These are phyloP conservation scores for Nemophila menziesii DNA, from an alignment of 257 asterid species.

Conservation along the genomic window DNA sequence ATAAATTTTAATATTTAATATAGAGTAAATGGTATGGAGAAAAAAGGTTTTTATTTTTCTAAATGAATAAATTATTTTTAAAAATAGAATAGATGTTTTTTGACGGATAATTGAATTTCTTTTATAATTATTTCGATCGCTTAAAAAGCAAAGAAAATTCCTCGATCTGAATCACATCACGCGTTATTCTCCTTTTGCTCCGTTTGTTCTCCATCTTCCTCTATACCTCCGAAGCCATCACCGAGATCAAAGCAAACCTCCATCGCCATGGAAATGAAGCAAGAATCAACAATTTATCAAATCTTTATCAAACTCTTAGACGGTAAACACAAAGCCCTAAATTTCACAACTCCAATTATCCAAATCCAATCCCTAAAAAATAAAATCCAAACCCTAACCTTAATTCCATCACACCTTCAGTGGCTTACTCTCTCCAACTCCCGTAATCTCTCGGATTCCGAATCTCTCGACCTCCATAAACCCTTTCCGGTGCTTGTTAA, in stretches of 20 bases:
- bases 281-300: slow-evolving; percentile 19
- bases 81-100: too few relatives aligned
- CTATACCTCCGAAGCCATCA: not conserved
- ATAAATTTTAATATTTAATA: too few relatives aligned
- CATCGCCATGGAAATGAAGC: slow-evolving; percentile 7
- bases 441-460: slow-evolving; percentile 24
- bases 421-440: slow-evolving; percentile 32
- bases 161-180: too few relatives aligned
- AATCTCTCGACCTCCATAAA: slow-evolving; percentile 17
- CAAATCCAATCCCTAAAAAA: slow-evolving; percentile 34
- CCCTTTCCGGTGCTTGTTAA: slow-evolving; percentile 37
- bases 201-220: not conserved
- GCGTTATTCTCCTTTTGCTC: too few relatives aligned
- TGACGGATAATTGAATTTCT: too few relatives aligned
- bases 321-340: slow-evolving; percentile 54
- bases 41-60: too few relatives aligned
- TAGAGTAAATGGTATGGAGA: too few relatives aligned
- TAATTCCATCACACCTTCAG: slow-evolving; percentile 46
- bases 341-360: slow-evolving; percentile 35
- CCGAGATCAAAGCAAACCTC: too few relatives aligned
- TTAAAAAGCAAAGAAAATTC: too few relatives aligned
- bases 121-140: too few relatives aligned
- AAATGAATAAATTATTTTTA: too few relatives aligned
- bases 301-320: slow-evolving; percentile 57
- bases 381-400: slow-evolving; percentile 47